A percentile compares a stretch with the other conserved stretches of the same genome.
Evolutionary conservation across 2,329 filamentous ascomycete genomes (phyloP).

Genomic region (Colletotrichum shisoi): DNA sequence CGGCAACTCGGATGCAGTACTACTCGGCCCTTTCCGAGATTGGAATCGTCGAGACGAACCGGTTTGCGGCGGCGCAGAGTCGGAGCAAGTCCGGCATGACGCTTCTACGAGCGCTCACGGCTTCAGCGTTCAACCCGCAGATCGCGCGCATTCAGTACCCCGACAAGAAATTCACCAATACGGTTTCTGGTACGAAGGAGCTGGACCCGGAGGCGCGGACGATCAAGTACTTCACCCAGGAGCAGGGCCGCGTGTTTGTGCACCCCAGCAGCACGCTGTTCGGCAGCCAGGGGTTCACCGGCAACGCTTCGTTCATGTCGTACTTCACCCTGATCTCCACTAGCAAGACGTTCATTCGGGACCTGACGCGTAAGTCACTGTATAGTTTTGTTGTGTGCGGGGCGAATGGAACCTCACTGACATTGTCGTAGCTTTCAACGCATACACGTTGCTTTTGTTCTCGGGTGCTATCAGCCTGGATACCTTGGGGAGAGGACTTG

Average conservation of each 20-base stretch:
- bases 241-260: slow-evolving; percentile 87
- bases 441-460: slow-evolving; percentile 87
- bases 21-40: slow-evolving; percentile 85
- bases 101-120: slow-evolving; percentile 74
- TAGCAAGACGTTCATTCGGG: slow-evolving; percentile 88
- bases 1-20: slow-evolving; percentile 85
- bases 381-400: neutral
- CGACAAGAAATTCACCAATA: slow-evolving; percentile 91
- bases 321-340: slow-evolving; percentile 95
- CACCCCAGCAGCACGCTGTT: slow-evolving; percentile 91
- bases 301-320: slow-evolving; percentile 77
- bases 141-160: slow-evolving; percentile 92
- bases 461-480: slow-evolving; percentile 85
- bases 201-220: slow-evolving; percentile 89
- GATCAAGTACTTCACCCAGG: slow-evolving; percentile 91
- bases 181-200: slow-evolving; percentile 87
- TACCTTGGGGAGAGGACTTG: slow-evolving; percentile 82
- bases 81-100: slow-evolving; percentile 47
- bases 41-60: slow-evolving; percentile 69
- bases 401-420: slow-evolving; percentile 13
- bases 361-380: slow-evolving; percentile 77
- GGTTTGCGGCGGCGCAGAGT: slow-evolving; percentile 43
- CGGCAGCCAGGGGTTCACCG: slow-evolving; percentile 78
- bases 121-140: slow-evolving; percentile 81
- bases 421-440: slow-evolving; percentile 73